Evolutionary conservation across 352 stramenopile genomes (phyloP).

Genomic region (Pythium sukuiense): DNA sequence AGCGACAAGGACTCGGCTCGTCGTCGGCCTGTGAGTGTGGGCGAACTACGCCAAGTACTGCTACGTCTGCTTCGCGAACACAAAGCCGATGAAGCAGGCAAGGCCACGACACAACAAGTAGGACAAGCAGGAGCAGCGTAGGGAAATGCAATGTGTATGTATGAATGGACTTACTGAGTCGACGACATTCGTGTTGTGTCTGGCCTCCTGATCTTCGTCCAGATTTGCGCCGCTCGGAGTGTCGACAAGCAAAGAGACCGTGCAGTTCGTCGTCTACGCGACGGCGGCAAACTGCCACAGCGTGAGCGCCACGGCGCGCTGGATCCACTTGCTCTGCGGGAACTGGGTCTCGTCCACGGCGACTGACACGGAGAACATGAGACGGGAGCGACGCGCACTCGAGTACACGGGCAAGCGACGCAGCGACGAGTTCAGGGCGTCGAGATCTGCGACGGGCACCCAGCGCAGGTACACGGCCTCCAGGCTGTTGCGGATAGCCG

Average conservation of each 20-base stretch:
- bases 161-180: background rate
- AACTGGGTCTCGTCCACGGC: slow-evolving; percentile 49
- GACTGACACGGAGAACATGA: slow-evolving; percentile 87
- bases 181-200: background rate
- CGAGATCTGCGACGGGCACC: slow-evolving; percentile 35
- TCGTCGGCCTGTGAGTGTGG: slow-evolving; percentile 21
- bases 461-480: slow-evolving; percentile 75
- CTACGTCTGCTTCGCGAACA: slow-evolving; percentile 27
- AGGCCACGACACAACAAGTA: background rate
- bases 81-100: background rate
- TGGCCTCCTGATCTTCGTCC: background rate
- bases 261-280: background rate
- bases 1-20: background rate
- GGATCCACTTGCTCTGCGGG: slow-evolving; percentile 67
- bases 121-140: slow-evolving; percentile 18
- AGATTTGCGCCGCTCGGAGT: background rate
- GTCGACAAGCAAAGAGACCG: background rate
- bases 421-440: slow-evolving; percentile 15
- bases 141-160: slow-evolving; percentile 3
- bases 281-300: slow-evolving; percentile 64
- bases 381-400: slow-evolving; percentile 61
- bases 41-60: slow-evolving; percentile 26
- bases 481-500: slow-evolving; percentile 72
- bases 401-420: slow-evolving; percentile 86
- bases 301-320: slow-evolving; percentile 79